A percentile compares a stretch with the other conserved stretches of the same genome.
Evolutionary conservation across 306 rosid genomes (phyloP).

Genomic region (Prunus campanulata): DNA sequence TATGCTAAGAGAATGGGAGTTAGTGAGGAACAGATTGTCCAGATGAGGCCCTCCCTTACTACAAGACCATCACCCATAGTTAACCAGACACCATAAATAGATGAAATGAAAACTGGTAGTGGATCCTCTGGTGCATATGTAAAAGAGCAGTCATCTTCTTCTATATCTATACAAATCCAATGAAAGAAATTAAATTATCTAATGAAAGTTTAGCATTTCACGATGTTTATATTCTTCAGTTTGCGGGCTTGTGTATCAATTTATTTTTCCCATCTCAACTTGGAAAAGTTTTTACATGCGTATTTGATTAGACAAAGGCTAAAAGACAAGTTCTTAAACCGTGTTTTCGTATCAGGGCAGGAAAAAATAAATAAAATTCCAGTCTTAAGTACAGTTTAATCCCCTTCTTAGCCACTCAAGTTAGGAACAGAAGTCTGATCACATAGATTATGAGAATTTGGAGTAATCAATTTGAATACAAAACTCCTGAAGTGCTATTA

Average conservation of each 20-base stretch:
- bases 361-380: not conserved
- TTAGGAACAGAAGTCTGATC: not conserved
- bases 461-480: not conserved
- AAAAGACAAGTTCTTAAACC: not conserved
- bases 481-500: too few species aligned
- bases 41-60: slow-evolving; percentile 88
- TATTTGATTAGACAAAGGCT: not conserved
- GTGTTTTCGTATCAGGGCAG: not conserved
- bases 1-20: slow-evolving; percentile 82
- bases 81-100: not conserved
- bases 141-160: not conserved
- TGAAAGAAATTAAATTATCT: not conserved
- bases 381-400: not conserved
- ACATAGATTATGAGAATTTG: not conserved
- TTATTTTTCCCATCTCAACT: not conserved
- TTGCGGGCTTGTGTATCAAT: not conserved
- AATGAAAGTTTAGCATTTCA: not conserved
- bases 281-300: not conserved
- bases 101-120: not conserved
- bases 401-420: not conserved
- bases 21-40: slow-evolving; percentile 63
- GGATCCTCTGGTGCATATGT: not conserved
- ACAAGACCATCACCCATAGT: slow-evolving; percentile 45
- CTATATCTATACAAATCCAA: not conserved
- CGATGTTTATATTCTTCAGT: not conserved